phyloP scores from a whole-genome alignment of 2,329 filamentous ascomycete genomes.

The Fusarium coffeatum region DNA sequence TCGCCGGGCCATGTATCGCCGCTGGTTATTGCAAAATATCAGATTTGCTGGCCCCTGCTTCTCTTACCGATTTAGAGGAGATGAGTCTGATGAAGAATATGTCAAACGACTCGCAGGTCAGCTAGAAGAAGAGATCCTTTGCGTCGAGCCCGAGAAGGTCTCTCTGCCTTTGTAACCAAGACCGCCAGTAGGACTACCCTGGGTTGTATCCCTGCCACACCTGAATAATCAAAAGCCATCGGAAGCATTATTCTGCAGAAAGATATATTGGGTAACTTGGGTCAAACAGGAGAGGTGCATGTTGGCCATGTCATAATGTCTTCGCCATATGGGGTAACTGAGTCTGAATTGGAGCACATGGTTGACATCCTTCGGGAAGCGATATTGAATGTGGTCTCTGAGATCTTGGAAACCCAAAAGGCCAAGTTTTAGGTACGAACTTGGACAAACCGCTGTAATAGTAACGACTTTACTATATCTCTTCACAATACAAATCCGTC shows the following conservation, averaged over 20 bases:
- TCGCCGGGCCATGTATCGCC: slow-evolving; percentile 20
- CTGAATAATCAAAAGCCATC: slow-evolving; percentile 1
- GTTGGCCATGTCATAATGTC: slow-evolving; percentile 10
- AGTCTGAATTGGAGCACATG: background rate
- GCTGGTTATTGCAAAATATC: slow-evolving; percentile 36
- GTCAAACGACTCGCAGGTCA: background rate
- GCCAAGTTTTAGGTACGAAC: background rate
- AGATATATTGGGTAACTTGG: slow-evolving; percentile 4
- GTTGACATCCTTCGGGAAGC: background rate
- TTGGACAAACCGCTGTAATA: background rate
- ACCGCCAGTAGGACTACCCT: slow-evolving; percentile 8
- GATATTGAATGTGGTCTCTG: background rate
- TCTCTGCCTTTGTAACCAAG: slow-evolving; percentile 11
- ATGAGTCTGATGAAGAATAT: slow-evolving; percentile 34
- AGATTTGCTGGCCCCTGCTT: slow-evolving; percentile 41
- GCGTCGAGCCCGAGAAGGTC: background rate
- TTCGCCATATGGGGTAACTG: slow-evolving; percentile 3
- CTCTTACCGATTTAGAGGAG: slow-evolving; percentile 32
- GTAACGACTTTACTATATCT: background rate
- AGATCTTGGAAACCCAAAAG: background rate
- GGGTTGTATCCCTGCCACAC: background rate
- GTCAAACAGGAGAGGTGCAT: background rate
- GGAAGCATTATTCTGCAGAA: background rate
- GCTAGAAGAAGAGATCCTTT: background rate
- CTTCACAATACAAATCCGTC: background rate